Conservation (phyloP, 768 basidiomycete species). For the Agrocybe pediades region DNA sequence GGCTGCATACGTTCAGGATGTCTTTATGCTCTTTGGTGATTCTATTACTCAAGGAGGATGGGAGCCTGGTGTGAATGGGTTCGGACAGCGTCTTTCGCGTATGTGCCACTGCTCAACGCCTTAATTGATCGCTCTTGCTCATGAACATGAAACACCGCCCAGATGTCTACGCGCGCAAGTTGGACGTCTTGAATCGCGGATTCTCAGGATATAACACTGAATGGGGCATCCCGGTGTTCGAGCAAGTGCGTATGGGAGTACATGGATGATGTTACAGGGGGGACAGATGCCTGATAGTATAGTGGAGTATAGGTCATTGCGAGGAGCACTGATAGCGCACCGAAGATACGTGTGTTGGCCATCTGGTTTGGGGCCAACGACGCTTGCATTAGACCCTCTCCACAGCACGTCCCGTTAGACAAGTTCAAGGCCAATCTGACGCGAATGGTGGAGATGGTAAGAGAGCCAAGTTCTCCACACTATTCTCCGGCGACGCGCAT, state of each 20-base stretch:
- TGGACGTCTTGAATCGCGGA: constrained; percentile 89
- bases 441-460: constrained; percentile 63
- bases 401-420: constrained; percentile 77
- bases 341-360: constrained; percentile 70
- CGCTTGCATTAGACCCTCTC: constrained; percentile 60
- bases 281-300: no score
- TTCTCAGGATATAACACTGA: constrained; percentile 84
- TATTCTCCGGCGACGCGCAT: constrained; percentile 76
- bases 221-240: constrained; percentile 81
- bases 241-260: constrained; percentile 49
- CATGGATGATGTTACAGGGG: not conserved
- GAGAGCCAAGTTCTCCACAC: constrained; percentile 58
- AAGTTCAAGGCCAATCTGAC: constrained; percentile 66
- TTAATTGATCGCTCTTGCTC: constrained; percentile 1
- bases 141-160: constrained; percentile 2
- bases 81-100: constrained; percentile 72
- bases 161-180: constrained; percentile 79
- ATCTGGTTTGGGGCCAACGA: constrained; percentile 96
- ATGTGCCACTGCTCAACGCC: constrained; percentile 25
- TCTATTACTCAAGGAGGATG: constrained; percentile 77
- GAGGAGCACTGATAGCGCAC: constrained; percentile 46
- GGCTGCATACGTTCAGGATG: constrained; percentile 61
- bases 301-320: constrained; percentile 53
- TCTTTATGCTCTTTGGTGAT: constrained; percentile 78
- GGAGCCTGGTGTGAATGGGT: constrained; percentile 51